These are phyloP conservation scores for Pseudogymnoascus verrucosus DNA, from an alignment of 2,329 filamentous ascomycete species.

Conservation along the genomic window DNA sequence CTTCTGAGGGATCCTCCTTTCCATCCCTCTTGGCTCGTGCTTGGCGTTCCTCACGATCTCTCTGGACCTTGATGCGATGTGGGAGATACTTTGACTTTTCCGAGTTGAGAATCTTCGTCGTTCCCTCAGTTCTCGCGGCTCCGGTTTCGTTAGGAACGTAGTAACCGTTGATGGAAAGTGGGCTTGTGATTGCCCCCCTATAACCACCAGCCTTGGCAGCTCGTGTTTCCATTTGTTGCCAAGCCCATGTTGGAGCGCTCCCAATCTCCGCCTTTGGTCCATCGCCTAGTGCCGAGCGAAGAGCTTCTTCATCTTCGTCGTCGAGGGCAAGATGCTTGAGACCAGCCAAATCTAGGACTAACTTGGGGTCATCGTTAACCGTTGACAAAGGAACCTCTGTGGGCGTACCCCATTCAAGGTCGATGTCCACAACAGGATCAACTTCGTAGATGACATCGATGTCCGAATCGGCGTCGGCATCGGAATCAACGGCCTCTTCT, in stretches of 20 bases:
- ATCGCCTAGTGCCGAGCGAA: conserved; percentile 30
- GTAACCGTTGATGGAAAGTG: conserved; percentile 50
- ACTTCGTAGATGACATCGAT: conserved; percentile 31
- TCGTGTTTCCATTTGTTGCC: conserved; percentile 66
- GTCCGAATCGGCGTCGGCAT: conserved; percentile 20
- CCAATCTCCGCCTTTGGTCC: conserved; percentile 39
- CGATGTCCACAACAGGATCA: conserved; percentile 30
- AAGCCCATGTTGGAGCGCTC: conserved; percentile 56
- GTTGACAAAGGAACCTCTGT: conserved; percentile 50
- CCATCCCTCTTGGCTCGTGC: conserved; percentile 60
- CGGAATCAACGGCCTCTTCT: conserved; percentile 16
- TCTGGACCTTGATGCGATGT: conserved; percentile 93
- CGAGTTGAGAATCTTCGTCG: conserved; percentile 91
- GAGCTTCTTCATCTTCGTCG: conserved; percentile 54
- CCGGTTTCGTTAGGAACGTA: conserved; percentile 84
- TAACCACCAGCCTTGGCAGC: conserved; percentile 53
- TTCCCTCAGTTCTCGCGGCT: conserved; percentile 82
- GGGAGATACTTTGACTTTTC: conserved; percentile 98
- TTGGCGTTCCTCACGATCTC: conserved; percentile 83
- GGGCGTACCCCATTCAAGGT: conserved; percentile 53
- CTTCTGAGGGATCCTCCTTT: conserved; percentile 41
- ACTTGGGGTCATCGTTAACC: conserved; percentile 55
- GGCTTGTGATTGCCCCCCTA: conserved; percentile 33
- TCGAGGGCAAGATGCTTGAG: conserved; percentile 63
- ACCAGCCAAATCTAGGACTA: conserved; percentile 62